Percentiles rank a stretch among this genome's conserved stretches.
phyloP scores from a whole-genome alignment of 2,329 filamentous ascomycete species.

The Ophiostoma novo-ulmi region DNA sequence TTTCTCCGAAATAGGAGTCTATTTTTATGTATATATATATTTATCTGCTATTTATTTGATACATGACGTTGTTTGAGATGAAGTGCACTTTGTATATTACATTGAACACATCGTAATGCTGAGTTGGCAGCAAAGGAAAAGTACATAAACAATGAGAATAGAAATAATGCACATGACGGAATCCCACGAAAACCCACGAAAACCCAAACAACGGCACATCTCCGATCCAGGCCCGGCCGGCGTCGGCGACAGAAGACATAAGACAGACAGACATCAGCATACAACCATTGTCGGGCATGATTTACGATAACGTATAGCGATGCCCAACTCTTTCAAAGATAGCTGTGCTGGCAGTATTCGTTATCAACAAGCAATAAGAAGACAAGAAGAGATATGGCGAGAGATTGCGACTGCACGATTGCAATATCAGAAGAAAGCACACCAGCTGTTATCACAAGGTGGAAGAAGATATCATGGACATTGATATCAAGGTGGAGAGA shows the following conservation, averaged over 20 bases:
- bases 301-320: constrained; percentile 9
- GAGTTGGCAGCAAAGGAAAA: not conserved
- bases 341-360: not conserved
- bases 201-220: not conserved
- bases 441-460: not conserved
- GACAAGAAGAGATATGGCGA: not conserved
- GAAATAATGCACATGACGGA: not conserved
- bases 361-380: not conserved
- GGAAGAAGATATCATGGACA: no score
- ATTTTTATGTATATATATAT: not conserved
- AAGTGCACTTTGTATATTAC: not conserved
- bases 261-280: not conserved
- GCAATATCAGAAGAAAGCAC: not conserved
- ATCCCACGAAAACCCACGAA: not conserved
- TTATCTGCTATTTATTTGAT: not conserved
- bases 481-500: no score
- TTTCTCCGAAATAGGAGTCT: constrained; percentile 7
- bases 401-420: not conserved
- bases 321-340: not conserved
- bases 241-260: not conserved
- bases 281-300: not conserved
- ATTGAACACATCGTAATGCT: not conserved
- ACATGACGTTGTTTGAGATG: no score
- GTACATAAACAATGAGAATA: not conserved
- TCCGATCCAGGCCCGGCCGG: constrained; percentile 6